Base-by-base conservation (phyloP, 2,329 filamentous ascomycete genomes). In the Emericellopsis cladophorae region DNA sequence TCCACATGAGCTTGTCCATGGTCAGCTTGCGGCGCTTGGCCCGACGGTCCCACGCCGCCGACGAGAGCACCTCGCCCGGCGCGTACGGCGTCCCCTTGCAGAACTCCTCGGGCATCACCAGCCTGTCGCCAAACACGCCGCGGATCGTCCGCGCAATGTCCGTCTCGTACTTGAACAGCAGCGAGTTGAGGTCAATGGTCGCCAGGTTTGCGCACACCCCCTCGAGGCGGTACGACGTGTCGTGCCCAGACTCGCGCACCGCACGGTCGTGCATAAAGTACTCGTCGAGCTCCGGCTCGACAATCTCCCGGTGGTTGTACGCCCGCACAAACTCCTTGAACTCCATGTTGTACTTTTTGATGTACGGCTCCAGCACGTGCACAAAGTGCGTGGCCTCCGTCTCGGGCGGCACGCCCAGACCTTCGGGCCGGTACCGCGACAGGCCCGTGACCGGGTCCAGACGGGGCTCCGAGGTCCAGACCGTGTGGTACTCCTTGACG, bases 241-340 rank as follows among this genome's bases (percentile, higher is more conserved):
- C 92, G 60, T 98, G 92, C 11, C 92, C 92, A 15, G 90, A 95
- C 61, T 98, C 92, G 49, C 92, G 82, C 29, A 96, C 89, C 2
- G 90, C 89, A 44, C 92, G 84, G 57, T 98, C 92, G 58, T 98
- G 92, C 55, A 94, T 66, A 65, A 96, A 96, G 63, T 96, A 98
- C 37, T 89, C 79, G 54, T 98, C 92, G 12, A 98, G 70, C 47
- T 94, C 86, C 0, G 89, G 88, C 63, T 96, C 90, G 37, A 70
- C 60, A 22, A 98, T 74, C 40, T 76, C 59, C 16, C 81, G 77
- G 45, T 79, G 60, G 59, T 96, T 96, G 70, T 98, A 98, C 1
- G 84, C 87, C 26, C 78, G 63, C 18, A 95, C 87, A 57, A 96
- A 95, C 41, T 94, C 76, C 16, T 84, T 65, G 51, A 95, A 90